These are phyloP conservation scores for Phytophthora citrophthora DNA, from an alignment of 352 stramenopile genomes.

Conservation along the genomic window DNA sequence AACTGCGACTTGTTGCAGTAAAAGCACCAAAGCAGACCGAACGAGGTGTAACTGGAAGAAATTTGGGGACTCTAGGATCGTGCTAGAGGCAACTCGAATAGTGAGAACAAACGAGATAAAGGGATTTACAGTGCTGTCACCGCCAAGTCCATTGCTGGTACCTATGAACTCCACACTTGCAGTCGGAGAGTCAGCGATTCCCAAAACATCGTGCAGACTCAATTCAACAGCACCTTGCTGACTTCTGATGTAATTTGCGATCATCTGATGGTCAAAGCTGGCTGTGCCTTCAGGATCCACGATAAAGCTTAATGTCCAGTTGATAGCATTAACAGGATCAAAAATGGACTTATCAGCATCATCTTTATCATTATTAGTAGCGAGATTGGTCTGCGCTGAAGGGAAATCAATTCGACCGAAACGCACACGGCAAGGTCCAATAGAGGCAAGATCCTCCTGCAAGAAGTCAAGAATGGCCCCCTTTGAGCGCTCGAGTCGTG, in stretches of 20 bases:
- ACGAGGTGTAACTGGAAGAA: constrained; percentile 31
- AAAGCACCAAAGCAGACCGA: constrained; percentile 18
- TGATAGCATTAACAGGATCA: constrained; percentile 20
- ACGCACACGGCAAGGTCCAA: not conserved
- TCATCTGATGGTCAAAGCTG: not conserved
- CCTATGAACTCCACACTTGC: constrained; percentile 8
- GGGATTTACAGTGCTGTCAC: not conserved
- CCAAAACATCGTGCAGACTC: constrained; percentile 7
- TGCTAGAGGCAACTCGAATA: constrained; percentile 13
- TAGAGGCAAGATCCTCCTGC: not conserved
- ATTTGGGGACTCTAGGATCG: constrained; percentile 14
- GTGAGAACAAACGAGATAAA: constrained; percentile 25
- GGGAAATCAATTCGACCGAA: constrained; percentile 17
- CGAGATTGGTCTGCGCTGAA: not conserved
- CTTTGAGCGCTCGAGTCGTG: constrained; percentile 22
- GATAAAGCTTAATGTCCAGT: constrained; percentile 22
- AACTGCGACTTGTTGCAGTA: constrained; percentile 32
- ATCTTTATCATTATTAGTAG: constrained; percentile 12
- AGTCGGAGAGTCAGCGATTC: not conserved
- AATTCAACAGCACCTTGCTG: constrained; percentile 1
- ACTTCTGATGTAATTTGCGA: constrained; percentile 4
- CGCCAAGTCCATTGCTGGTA: constrained; percentile 3
- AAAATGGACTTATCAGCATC: constrained; percentile 2
- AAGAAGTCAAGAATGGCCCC: constrained; percentile 25
- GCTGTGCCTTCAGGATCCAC: constrained; percentile 5